Evolutionary conservation across 306 rosid genomes (phyloP).

Genomic region (Fragaria vesca): DNA sequence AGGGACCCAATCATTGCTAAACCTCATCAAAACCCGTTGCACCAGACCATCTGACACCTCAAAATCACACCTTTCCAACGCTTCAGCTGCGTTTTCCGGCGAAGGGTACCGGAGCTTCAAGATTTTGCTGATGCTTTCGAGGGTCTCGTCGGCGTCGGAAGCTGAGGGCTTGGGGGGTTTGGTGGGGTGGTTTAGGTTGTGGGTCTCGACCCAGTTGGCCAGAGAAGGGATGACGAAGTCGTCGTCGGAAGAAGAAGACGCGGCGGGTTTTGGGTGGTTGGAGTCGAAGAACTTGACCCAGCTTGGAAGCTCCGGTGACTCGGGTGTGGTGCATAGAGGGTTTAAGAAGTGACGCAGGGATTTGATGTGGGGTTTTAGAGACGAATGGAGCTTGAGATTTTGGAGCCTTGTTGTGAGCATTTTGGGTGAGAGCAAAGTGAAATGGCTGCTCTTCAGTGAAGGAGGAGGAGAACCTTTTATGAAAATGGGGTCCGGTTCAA

Average conservation of each 20-base stretch:
- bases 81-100: slow-evolving; percentile 40
- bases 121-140: slow-evolving; percentile 41
- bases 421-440: slow-evolving; percentile 12
- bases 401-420: slow-evolving; percentile 40
- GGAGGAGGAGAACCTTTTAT: background rate
- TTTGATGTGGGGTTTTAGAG: slow-evolving; percentile 20
- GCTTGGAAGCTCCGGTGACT: slow-evolving; percentile 60
- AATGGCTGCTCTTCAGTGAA: background rate
- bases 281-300: slow-evolving; percentile 57
- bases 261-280: slow-evolving; percentile 21
- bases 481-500: too few relatives aligned
- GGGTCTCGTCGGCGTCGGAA: slow-evolving; percentile 23
- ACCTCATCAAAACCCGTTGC: slow-evolving; percentile 60
- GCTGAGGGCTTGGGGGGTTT: slow-evolving; percentile 13
- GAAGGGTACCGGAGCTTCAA: slow-evolving; percentile 51
- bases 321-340: slow-evolving; percentile 41
- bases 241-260: slow-evolving; percentile 19
- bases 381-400: slow-evolving; percentile 22
- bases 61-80: slow-evolving; percentile 39
- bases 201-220: slow-evolving; percentile 63
- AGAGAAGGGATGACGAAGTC: slow-evolving; percentile 81
- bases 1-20: slow-evolving; percentile 53
- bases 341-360: slow-evolving; percentile 17
- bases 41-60: slow-evolving; percentile 40
- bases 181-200: slow-evolving; percentile 22